Conservation (phyloP, 2,329 filamentous ascomycete genomes). For the Aspergillus novoparasiticus region DNA sequence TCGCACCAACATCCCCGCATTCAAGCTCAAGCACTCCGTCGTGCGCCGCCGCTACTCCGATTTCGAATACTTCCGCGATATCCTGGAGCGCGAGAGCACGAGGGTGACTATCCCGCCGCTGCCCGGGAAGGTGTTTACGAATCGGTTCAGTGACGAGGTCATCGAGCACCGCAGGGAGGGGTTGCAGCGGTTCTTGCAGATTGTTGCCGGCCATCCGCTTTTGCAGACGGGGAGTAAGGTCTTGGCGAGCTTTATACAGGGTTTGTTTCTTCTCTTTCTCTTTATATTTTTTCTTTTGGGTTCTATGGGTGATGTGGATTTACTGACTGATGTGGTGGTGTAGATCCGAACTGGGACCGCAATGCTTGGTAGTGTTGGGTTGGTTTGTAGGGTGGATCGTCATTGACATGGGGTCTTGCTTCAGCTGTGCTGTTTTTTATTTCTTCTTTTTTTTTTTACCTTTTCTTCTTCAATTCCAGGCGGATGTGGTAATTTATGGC, state of each 20-base stretch:
- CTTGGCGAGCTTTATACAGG: slow-evolving; percentile 93
- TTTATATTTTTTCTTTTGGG: not conserved
- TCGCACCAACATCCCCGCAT: slow-evolving; percentile 97
- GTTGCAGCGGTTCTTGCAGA: slow-evolving; percentile 93
- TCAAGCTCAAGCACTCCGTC: slow-evolving; percentile 86
- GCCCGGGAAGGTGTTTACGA: slow-evolving; percentile 96
- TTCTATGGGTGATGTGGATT: not conserved
- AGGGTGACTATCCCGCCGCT: slow-evolving; percentile 94
- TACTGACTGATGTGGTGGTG: slow-evolving; percentile 13
- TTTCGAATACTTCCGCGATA: slow-evolving; percentile 98
- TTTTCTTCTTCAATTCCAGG: not conserved
- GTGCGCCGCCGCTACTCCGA: slow-evolving; percentile 95
- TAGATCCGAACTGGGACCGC: slow-evolving; percentile 73
- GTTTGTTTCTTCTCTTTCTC: slow-evolving; percentile 51
- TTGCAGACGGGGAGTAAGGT: slow-evolving; percentile 98
- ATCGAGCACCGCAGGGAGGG: slow-evolving; percentile 93
- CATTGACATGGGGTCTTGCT: not conserved
- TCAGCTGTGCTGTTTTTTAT: not conserved
- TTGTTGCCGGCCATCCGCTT: slow-evolving; percentile 93
- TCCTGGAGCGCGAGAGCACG: slow-evolving; percentile 91
- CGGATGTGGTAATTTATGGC: not conserved
- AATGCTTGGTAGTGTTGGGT: slow-evolving; percentile 69
- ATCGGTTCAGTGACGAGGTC: slow-evolving; percentile 96
- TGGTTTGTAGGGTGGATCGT: not conserved
- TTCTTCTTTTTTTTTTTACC: not conserved